Evolutionary conservation across 139 green algal genomes (phyloP).

Genomic region (Coelastrella sp.): DNA sequence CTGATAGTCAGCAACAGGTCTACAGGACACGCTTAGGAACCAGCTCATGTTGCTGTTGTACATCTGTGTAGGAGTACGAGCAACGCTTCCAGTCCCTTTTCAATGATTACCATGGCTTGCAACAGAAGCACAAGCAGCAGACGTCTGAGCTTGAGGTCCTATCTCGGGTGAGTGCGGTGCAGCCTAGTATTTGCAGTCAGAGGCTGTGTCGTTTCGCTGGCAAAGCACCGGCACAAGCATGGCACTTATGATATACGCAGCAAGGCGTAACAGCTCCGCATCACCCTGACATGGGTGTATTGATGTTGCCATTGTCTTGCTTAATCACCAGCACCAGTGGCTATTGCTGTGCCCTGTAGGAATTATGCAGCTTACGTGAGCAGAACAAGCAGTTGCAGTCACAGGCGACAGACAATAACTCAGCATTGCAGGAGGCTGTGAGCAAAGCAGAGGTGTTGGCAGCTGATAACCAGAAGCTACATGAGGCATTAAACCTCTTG

Average conservation of each 20-base stretch:
- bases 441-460: neutral
- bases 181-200: no score
- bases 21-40: no score
- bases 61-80: slow-evolving; percentile 47
- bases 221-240: no score
- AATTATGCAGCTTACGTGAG: neutral
- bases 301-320: neutral
- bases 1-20: no score
- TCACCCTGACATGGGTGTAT: no score
- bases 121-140: slow-evolving; percentile 42
- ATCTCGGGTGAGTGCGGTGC: slow-evolving; percentile 2
- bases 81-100: neutral
- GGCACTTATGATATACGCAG: neutral
- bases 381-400: slow-evolving; percentile 22
- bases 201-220: no score
- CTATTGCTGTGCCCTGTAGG: no score
- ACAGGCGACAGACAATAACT: neutral
- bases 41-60: no score
- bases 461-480: slow-evolving; percentile 33
- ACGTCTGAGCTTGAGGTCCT: slow-evolving; percentile 4
- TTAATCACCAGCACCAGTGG: no score
- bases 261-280: neutral
- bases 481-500: neutral
- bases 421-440: neutral
- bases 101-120: neutral